Evolutionary conservation across 1,139 yeast species (phyloP).

Genomic region (Blastobotrys illinoisensis): DNA sequence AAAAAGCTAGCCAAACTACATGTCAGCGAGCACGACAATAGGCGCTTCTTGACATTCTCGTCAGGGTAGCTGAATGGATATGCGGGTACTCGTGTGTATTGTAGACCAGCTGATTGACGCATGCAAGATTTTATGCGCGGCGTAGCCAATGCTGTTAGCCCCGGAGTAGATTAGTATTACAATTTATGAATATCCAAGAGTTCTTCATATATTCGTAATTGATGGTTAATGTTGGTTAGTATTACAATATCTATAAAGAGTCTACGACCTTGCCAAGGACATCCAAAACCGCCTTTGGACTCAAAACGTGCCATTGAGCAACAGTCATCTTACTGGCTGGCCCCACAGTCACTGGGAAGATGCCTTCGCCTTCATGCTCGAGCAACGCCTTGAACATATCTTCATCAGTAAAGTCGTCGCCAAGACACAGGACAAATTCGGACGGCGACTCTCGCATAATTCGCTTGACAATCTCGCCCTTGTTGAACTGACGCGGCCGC

Average conservation of each 20-base stretch:
- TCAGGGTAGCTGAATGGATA: too few relatives aligned
- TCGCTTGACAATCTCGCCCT: constrained; percentile 90
- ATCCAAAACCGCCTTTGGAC: constrained; percentile 81
- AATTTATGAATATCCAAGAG: too few relatives aligned
- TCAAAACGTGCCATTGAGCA: constrained; percentile 83
- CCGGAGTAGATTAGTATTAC: too few relatives aligned
- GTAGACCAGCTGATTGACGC: too few relatives aligned
- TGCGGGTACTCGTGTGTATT: too few relatives aligned
- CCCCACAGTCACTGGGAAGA: constrained; percentile 90
- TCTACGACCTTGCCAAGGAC: constrained; percentile 67
- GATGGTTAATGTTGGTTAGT: neutral
- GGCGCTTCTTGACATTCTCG: too few relatives aligned
- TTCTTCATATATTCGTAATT: too few relatives aligned
- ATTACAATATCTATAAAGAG: neutral
- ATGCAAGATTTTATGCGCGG: too few relatives aligned
- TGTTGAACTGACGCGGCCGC: constrained; percentile 87
- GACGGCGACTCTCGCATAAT: constrained; percentile 56
- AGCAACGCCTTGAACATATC: constrained; percentile 86
- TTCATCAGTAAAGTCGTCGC: constrained; percentile 96
- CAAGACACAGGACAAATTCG: constrained; percentile 82
- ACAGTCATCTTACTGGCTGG: constrained; percentile 86
- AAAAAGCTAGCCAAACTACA: too few relatives aligned
- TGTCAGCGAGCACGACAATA: too few relatives aligned
- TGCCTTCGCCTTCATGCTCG: constrained; percentile 20
- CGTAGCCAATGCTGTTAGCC: too few relatives aligned